Conservation (phyloP, 345 rosid genomes). For the Hypericum androsaemum region DNA sequence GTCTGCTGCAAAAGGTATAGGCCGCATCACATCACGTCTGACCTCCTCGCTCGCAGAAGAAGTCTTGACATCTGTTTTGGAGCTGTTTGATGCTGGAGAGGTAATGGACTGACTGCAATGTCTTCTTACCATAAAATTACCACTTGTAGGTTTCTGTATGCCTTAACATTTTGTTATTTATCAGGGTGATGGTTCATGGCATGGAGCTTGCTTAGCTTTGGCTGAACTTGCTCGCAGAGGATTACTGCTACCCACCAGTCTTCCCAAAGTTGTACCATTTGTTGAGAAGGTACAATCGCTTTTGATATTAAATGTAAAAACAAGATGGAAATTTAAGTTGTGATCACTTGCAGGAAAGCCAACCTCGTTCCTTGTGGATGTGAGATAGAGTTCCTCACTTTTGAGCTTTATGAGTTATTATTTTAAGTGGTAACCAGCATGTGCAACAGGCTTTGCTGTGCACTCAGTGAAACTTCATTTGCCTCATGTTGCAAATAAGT, state of each 20-base stretch:
- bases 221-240: constrained; percentile 97
- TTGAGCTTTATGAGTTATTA: too few relatives aligned
- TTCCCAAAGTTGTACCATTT: constrained; percentile 75
- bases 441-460: too few relatives aligned
- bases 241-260: constrained; percentile 78
- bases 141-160: constrained; percentile 2
- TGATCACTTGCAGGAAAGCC: too few relatives aligned
- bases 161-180: constrained; percentile 12
- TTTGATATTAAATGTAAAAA: too few relatives aligned
- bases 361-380: too few relatives aligned
- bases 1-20: constrained; percentile 99
- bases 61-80: constrained; percentile 76
- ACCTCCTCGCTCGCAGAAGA: constrained; percentile 78
- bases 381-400: too few relatives aligned
- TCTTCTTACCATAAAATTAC: background rate
- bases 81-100: constrained; percentile 86
- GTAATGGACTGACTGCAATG: constrained; percentile 26
- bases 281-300: constrained; percentile 52
- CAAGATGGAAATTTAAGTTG: too few relatives aligned
- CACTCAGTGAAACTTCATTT: too few relatives aligned
- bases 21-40: constrained; percentile 79
- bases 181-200: constrained; percentile 99
- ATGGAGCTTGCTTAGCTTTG: constrained; percentile 94
- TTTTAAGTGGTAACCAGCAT: too few relatives aligned
- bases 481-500: too few relatives aligned